Evolutionary conservation across 441 rosid genomes (phyloP).

Genomic region (Erodium trifolium): DNA sequence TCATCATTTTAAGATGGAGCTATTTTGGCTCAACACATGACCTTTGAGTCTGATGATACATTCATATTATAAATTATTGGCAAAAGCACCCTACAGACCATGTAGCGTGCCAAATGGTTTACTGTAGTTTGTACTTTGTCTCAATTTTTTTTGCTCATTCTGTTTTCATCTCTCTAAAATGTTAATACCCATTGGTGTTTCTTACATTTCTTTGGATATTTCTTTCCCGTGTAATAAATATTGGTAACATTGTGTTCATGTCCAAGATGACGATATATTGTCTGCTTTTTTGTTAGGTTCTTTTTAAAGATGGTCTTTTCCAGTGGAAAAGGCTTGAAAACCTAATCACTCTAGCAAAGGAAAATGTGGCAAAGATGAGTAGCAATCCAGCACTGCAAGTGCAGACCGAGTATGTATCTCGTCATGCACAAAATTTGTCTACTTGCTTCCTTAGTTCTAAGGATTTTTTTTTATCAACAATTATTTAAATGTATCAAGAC

Average conservation of each 20-base stretch:
- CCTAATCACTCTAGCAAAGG: constrained; percentile 83
- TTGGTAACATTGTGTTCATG: neutral
- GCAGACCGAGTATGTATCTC: constrained; percentile 35
- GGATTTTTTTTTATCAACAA: too few relatives aligned
- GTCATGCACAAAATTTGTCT: neutral
- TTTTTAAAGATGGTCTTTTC: constrained; percentile 79
- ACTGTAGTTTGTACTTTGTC: neutral
- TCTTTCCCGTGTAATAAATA: neutral
- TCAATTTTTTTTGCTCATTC: neutral
- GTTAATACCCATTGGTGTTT: neutral
- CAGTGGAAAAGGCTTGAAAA: constrained; percentile 95
- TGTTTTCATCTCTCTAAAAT: neutral
- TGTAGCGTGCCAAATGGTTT: neutral
- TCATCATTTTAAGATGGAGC: neutral
- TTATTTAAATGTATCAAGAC: too few relatives aligned
- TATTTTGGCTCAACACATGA: neutral
- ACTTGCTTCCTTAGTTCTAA: constrained; percentile 11
- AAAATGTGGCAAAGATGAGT: constrained; percentile 88
- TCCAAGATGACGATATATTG: neutral
- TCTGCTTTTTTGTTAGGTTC: constrained; percentile 43
- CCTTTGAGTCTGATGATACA: neutral
- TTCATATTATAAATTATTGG: neutral
- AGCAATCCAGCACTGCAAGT: constrained; percentile 70
- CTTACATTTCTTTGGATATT: neutral
- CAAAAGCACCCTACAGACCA: neutral